phyloP scores from a whole-genome alignment of 371 early-diverging fungal species.

The Rhizopus arrhizus region DNA sequence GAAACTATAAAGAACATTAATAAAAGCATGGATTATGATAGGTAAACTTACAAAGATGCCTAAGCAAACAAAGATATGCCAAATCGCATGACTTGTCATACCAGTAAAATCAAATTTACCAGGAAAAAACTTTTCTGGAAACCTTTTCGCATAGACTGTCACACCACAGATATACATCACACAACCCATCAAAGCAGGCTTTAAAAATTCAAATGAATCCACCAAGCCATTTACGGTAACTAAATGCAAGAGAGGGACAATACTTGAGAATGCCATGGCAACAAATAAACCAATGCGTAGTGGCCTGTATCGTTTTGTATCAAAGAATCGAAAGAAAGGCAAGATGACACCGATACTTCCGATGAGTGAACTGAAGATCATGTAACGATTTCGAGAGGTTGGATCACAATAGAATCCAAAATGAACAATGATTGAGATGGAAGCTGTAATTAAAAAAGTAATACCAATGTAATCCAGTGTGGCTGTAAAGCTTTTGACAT shows the following conservation, averaged over 20 bases:
- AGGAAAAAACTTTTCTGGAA: conserved; percentile 71
- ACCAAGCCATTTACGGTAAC: conserved; percentile 46
- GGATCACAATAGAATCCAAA: conserved; percentile 64
- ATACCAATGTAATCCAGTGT: conserved; percentile 69
- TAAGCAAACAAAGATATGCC: conserved; percentile 70
- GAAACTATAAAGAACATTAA: conserved; percentile 31
- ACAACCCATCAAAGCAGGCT: conserved; percentile 54
- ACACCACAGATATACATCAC: conserved; percentile 62
- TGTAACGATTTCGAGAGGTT: conserved; percentile 39
- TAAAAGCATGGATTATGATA: background rate
- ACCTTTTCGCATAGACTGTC: conserved; percentile 43
- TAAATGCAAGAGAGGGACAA: conserved; percentile 62
- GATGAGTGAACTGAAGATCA: conserved; percentile 55
- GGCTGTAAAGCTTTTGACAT: conserved; percentile 58
- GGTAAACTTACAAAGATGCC: conserved; percentile 53
- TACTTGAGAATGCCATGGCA: conserved; percentile 63
- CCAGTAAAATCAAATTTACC: conserved; percentile 69
- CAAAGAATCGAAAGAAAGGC: conserved; percentile 64
- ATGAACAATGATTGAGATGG: conserved; percentile 54
- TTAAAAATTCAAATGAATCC: conserved; percentile 50
- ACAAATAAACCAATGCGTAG: conserved; percentile 65
- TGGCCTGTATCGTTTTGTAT: conserved; percentile 54
- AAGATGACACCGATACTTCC: conserved; percentile 60
- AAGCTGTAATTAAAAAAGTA: conserved; percentile 62
- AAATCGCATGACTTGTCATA: conserved; percentile 68